These are phyloP conservation scores for Leptographium lundbergii DNA, from an alignment of 2,329 filamentous ascomycete genomes.

Conservation along the genomic window DNA sequence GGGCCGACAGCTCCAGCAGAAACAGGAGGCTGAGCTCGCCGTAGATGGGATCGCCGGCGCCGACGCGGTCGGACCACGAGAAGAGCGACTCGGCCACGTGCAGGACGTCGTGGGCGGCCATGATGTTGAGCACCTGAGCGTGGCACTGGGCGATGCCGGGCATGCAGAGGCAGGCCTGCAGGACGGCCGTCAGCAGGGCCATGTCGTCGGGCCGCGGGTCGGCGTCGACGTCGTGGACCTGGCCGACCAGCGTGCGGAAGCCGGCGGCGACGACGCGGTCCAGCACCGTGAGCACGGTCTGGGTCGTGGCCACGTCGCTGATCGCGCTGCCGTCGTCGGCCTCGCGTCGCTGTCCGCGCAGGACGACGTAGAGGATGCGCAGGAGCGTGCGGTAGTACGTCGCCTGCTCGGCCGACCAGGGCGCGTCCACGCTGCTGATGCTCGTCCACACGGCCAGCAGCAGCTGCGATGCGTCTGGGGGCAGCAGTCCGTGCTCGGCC, in stretches of 20 bases:
- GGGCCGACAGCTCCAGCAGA: conserved; percentile 71
- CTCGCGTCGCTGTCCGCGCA: conserved; percentile 32
- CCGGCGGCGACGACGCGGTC: conserved; percentile 68
- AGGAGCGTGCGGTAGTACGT: conserved; percentile 74
- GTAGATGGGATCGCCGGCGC: conserved; percentile 63
- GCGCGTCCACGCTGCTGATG: conserved; percentile 40
- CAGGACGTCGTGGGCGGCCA: conserved; percentile 58
- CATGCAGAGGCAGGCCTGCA: conserved; percentile 72
- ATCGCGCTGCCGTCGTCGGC: conserved; percentile 13
- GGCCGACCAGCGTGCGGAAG: conserved; percentile 67
- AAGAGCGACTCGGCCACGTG: conserved; percentile 79
- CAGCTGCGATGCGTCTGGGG: conserved; percentile 39
- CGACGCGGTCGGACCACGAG: conserved; percentile 80
- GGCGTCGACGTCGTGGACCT: conserved; percentile 63
- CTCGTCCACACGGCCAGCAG: conserved; percentile 37
- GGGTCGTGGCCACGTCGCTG: conserved; percentile 33
- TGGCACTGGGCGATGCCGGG: conserved; percentile 59
- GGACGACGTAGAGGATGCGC: conserved; percentile 70
- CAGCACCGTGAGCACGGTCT: conserved; percentile 65
- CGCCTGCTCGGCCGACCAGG: conserved; percentile 37
- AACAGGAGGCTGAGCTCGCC: conserved; percentile 86
- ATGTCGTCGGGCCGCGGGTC: conserved; percentile 64
- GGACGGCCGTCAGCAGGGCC: conserved; percentile 71
- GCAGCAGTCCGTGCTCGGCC: conserved; percentile 40
- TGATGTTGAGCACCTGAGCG: conserved; percentile 55